A percentile compares a stretch with the other conserved stretches of the same genome.
phyloP scores from a whole-genome alignment of 139 green algal species.

The Edaphochlamys debaryana region DNA sequence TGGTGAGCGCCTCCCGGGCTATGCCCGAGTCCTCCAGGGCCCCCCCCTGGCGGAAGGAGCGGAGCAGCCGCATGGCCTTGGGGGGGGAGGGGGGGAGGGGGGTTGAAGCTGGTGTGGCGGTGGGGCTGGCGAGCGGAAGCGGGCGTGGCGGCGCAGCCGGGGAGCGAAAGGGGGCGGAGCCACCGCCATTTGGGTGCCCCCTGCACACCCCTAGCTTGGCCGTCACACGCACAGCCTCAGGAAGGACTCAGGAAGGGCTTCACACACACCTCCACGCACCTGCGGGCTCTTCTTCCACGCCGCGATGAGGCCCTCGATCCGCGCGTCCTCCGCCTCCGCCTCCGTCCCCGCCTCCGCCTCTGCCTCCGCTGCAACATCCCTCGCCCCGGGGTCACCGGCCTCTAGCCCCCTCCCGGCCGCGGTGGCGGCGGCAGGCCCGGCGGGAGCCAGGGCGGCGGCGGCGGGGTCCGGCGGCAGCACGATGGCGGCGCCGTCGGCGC shows the following conservation, averaged over 20 bases:
- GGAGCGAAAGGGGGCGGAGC: too few species aligned
- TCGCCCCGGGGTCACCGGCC: too few species aligned
- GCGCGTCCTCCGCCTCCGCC: not conserved
- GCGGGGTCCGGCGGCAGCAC: too few species aligned
- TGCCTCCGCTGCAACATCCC: not conserved
- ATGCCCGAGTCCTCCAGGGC: not conserved
- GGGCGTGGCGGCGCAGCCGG: too few species aligned
- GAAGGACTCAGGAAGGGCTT: too few species aligned
- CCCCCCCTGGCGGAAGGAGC: not conserved
- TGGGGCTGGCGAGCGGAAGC: not conserved
- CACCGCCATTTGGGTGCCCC: too few species aligned
- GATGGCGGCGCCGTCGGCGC: not conserved
- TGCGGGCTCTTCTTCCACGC: not conserved
- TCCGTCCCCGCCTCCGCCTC: not conserved
- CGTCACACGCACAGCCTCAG: too few species aligned
- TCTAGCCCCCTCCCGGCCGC: too few species aligned
- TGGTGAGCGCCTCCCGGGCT: not conserved
- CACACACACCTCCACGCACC: too few species aligned
- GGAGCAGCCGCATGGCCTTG: not conserved
- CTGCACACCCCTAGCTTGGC: too few species aligned
- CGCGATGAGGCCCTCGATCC: not conserved
- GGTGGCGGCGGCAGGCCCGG: not conserved
- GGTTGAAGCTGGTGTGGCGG: not conserved
- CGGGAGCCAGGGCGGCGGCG: not conserved
- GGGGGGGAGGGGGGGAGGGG: not conserved